These are phyloP conservation scores for Vachellia pachyceras DNA, from an alignment of 306 rosid species.

Conservation along the genomic window DNA sequence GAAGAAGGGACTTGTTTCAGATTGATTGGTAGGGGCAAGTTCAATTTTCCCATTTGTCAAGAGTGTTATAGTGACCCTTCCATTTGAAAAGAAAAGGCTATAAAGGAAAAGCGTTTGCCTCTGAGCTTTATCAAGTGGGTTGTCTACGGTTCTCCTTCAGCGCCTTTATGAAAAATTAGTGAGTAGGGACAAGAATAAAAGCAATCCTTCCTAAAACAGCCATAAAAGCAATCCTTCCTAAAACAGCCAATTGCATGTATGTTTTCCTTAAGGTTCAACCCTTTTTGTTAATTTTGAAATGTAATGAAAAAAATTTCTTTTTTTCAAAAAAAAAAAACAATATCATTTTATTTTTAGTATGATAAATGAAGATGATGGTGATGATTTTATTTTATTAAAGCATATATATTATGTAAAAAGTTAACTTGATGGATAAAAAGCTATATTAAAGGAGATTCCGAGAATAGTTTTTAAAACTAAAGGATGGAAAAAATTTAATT, in stretches of 20 bases:
- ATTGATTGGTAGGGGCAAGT: conserved; percentile 42
- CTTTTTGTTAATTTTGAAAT: neutral
- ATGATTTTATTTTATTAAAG: neutral
- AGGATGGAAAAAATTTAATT: neutral
- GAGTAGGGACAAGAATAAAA: conserved; percentile 32
- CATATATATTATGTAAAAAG: neutral
- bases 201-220: conserved; percentile 27
- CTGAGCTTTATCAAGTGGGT: conserved; percentile 46
- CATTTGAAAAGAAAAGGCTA: conserved; percentile 50
- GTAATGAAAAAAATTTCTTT: neutral
- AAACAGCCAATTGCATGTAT: neutral
- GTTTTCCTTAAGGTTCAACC: neutral
- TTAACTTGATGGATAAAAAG: neutral
- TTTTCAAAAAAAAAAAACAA: neutral
- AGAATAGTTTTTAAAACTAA: neutral
- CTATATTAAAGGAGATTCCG: neutral
- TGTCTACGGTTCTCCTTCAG: conserved; percentile 43
- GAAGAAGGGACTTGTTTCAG: conserved; percentile 44
- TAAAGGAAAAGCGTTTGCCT: conserved; percentile 49
- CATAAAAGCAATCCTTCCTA: too few species aligned
- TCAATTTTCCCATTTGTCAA: conserved; percentile 36
- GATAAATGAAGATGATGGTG: neutral
- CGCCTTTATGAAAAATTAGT: conserved; percentile 43
- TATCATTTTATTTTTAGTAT: neutral
- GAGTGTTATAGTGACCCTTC: conserved; percentile 42